A percentile compares a stretch with the other conserved stretches of the same genome.
Evolutionary conservation across 441 rosid genomes (phyloP).

Genomic region (Populus hybrid): DNA sequence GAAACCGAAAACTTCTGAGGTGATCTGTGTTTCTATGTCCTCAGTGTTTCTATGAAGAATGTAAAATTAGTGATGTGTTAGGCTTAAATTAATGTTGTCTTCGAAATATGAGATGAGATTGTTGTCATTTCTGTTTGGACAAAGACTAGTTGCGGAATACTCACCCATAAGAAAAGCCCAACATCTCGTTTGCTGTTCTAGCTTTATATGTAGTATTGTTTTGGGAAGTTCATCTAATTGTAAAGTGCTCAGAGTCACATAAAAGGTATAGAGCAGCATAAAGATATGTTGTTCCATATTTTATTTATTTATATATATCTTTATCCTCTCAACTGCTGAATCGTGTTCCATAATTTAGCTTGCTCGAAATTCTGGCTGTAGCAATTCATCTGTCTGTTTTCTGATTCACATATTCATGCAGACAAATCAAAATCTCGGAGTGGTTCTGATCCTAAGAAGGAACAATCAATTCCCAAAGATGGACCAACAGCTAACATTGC

Average conservation of each 20-base stretch:
- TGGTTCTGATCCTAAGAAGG: conserved; percentile 70
- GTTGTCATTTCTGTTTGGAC: neutral
- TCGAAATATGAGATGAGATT: neutral
- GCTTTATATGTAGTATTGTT: neutral
- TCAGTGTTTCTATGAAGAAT: neutral
- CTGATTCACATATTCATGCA: conserved; percentile 25
- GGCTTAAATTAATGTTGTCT: neutral
- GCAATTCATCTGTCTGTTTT: neutral
- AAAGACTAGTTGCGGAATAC: neutral
- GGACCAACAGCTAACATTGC: conserved; percentile 71
- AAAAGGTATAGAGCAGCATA: neutral
- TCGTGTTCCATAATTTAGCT: neutral
- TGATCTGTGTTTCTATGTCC: neutral
- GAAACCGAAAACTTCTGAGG: neutral
- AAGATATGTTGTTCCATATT: neutral
- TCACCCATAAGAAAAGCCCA: neutral
- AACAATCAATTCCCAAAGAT: conserved; percentile 60
- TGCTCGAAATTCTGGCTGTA: neutral
- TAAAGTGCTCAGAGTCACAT: neutral
- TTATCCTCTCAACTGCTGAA: neutral
- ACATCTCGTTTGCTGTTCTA: neutral
- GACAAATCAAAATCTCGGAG: conserved; percentile 78
- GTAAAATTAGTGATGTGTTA: neutral
- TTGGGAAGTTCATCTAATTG: neutral
- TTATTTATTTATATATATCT: neutral